These are phyloP conservation scores for Tetraselmis striata DNA, from an alignment of 139 green algal genomes.

Conservation along the genomic window DNA sequence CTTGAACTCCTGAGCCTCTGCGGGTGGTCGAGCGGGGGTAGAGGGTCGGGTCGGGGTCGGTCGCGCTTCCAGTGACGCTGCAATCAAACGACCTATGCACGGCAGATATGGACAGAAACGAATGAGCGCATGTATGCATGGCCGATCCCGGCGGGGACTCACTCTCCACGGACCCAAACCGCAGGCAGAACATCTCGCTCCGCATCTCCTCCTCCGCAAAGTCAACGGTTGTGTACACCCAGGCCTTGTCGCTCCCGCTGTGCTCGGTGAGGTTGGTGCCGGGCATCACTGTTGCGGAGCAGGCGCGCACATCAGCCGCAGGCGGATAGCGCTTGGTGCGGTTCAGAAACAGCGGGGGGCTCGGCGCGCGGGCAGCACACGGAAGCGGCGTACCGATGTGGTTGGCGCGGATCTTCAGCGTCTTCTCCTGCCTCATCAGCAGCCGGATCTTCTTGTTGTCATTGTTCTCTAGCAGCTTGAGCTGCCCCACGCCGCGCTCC, in stretches of 20 bases:
- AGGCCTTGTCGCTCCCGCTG: conserved; percentile 90
- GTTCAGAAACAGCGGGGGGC: neutral
- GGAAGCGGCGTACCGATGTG: conserved; percentile 61
- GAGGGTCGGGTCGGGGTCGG: neutral
- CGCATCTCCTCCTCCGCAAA: conserved; percentile 87
- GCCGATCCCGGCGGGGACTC: conserved; percentile 11
- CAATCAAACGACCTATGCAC: neutral
- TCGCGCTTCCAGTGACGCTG: neutral
- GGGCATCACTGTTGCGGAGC: conserved; percentile 86
- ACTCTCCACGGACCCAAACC: conserved; percentile 78
- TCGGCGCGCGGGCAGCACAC: neutral
- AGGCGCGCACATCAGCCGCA: no score
- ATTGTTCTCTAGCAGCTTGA: conserved; percentile 92
- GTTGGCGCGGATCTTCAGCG: conserved; percentile 97
- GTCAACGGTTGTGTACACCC: conserved; percentile 91
- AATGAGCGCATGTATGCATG: neutral
- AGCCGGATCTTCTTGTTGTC: conserved; percentile 83
- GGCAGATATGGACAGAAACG: neutral
- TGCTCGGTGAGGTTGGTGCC: conserved; percentile 88
- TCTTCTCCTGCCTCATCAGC: conserved; percentile 96
- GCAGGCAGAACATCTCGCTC: conserved; percentile 84
- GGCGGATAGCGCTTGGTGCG: no score
- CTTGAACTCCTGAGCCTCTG: conserved; percentile 79
- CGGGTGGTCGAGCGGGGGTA: neutral
- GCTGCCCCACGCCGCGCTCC: conserved; percentile 85